Conservation (phyloP, 108 stramenopile species). For the Fragilaria crotonensis region DNA sequence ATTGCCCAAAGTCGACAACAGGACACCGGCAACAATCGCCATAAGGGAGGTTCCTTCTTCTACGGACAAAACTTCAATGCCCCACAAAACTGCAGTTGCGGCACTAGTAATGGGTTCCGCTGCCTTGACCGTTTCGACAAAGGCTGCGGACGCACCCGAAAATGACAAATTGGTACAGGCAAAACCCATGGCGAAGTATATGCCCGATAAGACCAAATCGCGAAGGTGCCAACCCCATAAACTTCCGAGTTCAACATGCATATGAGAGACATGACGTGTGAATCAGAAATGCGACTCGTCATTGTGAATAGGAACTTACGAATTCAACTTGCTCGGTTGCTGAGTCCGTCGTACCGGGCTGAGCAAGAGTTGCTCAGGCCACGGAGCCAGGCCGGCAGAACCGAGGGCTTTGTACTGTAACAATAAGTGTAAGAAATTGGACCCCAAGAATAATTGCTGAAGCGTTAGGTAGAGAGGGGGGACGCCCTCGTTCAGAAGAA, state of each 20-base stretch:
- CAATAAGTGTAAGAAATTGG: conserved; percentile 28
- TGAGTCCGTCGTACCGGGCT: too few relatives aligned
- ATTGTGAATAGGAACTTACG: too few relatives aligned
- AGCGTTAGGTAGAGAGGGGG: conserved; percentile 49
- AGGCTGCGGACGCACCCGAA: conserved; percentile 45
- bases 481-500: conserved; percentile 39
- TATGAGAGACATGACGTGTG: too few relatives aligned
- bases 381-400: conserved; percentile 10
- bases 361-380: too few relatives aligned
- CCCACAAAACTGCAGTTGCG: conserved; percentile 50
- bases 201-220: conserved; percentile 24
- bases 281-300: too few relatives aligned
- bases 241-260: too few relatives aligned
- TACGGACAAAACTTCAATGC: conserved; percentile 45
- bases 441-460: conserved; percentile 42
- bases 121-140: conserved; percentile 85
- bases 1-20: conserved; percentile 53
- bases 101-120: conserved; percentile 79
- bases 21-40: conserved; percentile 56
- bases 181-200: conserved; percentile 69
- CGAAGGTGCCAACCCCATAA: too few relatives aligned
- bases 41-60: conserved; percentile 41
- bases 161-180: conserved; percentile 63
- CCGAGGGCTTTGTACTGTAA: conserved; percentile 5
- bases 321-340: too few relatives aligned